Percentiles rank a stretch among this genome's conserved stretches.
These are phyloP conservation scores for Pseudoturritis turrita DNA, from an alignment of 345 rosid species.

Conservation along the genomic window DNA sequence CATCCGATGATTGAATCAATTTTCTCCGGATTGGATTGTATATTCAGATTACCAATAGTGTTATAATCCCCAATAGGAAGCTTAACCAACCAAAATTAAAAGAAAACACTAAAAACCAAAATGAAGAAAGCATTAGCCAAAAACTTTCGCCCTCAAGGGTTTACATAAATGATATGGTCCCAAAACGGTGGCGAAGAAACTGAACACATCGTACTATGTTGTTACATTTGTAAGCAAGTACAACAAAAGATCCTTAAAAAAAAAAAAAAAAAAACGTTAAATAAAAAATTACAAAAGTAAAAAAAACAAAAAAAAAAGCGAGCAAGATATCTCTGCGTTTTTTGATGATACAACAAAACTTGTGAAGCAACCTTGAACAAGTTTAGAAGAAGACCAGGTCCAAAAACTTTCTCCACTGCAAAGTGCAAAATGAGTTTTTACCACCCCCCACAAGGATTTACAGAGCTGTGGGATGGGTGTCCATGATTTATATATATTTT, in stretches of 20 bases:
- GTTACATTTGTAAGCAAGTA: constrained; percentile 14
- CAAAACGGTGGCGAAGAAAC: background rate
- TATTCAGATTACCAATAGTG: too few relatives aligned
- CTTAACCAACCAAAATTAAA: too few relatives aligned
- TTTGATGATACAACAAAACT: constrained; percentile 31
- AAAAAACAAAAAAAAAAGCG: background rate
- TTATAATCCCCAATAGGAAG: too few relatives aligned
- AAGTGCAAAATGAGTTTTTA: constrained; percentile 17
- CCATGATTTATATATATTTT: background rate
- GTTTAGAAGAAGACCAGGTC: constrained; percentile 3
- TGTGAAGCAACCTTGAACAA: constrained; percentile 20
- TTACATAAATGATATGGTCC: constrained; percentile 4
- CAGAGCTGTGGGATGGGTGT: constrained; percentile 22
- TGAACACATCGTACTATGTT: constrained; percentile 5
- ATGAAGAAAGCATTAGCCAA: background rate
- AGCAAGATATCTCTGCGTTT: constrained; percentile 20
- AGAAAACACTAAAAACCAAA: background rate
- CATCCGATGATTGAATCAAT: too few relatives aligned
- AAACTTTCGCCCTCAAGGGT: background rate
- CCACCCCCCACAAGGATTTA: constrained; percentile 18
- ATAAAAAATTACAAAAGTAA: background rate
- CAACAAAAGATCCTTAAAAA: background rate
- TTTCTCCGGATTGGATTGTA: too few relatives aligned
- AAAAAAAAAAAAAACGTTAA: background rate
- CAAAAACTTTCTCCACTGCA: constrained; percentile 20